Base-by-base conservation (phyloP, 345 rosid genomes). In the Corymbia maculata region DNA sequence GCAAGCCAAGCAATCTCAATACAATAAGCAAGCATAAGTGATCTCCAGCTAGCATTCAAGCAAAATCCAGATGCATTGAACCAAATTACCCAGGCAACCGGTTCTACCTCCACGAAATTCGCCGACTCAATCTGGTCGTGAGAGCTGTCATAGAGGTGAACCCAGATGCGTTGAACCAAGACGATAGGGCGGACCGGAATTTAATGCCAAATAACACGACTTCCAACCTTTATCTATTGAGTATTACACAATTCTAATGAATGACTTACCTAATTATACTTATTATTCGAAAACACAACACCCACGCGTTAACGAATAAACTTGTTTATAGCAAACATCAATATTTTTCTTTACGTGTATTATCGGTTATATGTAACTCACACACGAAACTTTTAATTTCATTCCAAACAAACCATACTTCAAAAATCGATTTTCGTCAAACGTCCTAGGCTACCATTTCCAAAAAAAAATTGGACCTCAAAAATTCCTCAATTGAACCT, bases 91-190 rank as follows among this genome's bases (percentile, higher is more conserved):
- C 10, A 90, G 90, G 91, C 90, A 92, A 59, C 91, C 91, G 88
- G 49, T 90, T 90, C 85, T 93, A 93, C 88, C 49, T 90, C 7
- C 52, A 57, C 16, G 87, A 90, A 87, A 90, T 91, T 87, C 61
- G 22, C n/a, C 44, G 57, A 86, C 91, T 93, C 52, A 92, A 92
- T 57, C 93, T 92, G 1, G 45, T 89, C 8, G 88, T 93, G 14
- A 88, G 44, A 26, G 93, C 91, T 49, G 90, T 92, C 88, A 91
- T 92, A 14, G 93, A 93, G 88, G 90, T 93, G 19, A 93, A 93
- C 91, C 94, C 93, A 1, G 93, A 93, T 86, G 93, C 90, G 28
- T 30, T 90, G 49, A n/a, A 26, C 16, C 86, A 85, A 32, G 93
- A 93, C 8, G 91, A 92, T 15, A n/a, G 52, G 75, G 93, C 92